Base-by-base conservation (phyloP, 441 rosid species). In the Brassica balearica region DNA sequence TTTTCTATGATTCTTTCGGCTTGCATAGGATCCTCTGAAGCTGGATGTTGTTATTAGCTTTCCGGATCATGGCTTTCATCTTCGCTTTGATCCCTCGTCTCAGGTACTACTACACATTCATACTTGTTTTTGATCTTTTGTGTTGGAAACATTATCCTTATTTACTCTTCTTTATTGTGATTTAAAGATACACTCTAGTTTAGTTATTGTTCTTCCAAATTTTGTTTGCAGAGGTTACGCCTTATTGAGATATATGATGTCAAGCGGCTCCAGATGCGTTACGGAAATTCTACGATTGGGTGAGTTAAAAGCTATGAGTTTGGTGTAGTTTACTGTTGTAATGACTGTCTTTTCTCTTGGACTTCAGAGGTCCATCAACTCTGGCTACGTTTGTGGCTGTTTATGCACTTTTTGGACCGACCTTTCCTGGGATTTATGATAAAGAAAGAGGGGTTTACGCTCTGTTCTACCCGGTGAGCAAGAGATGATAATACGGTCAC, bases 61-160 rank as follows among this genome's bases (percentile, higher is more conserved):
- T 81, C 99, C 98, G 0, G 98, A 95, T 85, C 98, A 93, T 71
- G 99, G 98, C 3, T 95, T 93, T 84, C 98, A 95, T 78, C 93
- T 95, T 38, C 90, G 98, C 6, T 95, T 95, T 71, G 99, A 95
- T 86, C 97, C 99, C 55, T 93, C 94, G 97, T 93, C 99, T 20
- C 99, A 95, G 96, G 99, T 95, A 69, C 19, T 38, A 1, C 58
- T 55, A 55, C 23, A 60, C 48, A 53, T 36, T 36, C 1, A 36
- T 36, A 36, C 43, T 36, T 9, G 10, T 8, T 36, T 36, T 2
- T 9, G 9, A 36, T 36, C 43, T 36, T 8, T 3, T 41, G 48
- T 41, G n/a, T 41, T 41, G 48, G n/a, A 41, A 41, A 4, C n/a
- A 41, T 41, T 41, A 41, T 41, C 48, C 48, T 36, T 1, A 29